Percentiles rank a stretch among this genome's conserved stretches.
These are phyloP conservation scores for Dryas octopetala DNA, from an alignment of 306 rosid genomes.

Conservation along the genomic window DNA sequence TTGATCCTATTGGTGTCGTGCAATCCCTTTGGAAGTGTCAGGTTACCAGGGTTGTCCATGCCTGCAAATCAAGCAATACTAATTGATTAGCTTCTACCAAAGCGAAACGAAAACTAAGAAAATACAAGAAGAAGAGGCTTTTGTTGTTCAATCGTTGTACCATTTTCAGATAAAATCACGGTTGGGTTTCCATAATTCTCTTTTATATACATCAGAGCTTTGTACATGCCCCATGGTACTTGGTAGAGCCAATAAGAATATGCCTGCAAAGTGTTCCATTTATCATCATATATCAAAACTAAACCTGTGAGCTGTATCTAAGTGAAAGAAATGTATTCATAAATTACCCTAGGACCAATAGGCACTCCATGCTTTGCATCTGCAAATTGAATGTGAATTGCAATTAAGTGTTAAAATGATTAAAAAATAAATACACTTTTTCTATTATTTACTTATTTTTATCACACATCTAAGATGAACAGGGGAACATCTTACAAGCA, in stretches of 20 bases:
- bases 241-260: slow-evolving; percentile 83
- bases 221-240: slow-evolving; percentile 98
- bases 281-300: not conserved
- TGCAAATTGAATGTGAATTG: slow-evolving; percentile 35
- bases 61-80: slow-evolving; percentile 40
- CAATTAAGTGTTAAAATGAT: not conserved
- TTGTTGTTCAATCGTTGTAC: slow-evolving; percentile 27
- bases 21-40: slow-evolving; percentile 52
- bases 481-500: slow-evolving; percentile 58
- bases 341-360: slow-evolving; percentile 75
- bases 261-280: slow-evolving; percentile 46
- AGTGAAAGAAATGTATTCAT: not conserved
- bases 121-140: not conserved
- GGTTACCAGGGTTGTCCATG: slow-evolving; percentile 80
- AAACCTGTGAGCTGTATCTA: not conserved
- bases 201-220: slow-evolving; percentile 64
- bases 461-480: not conserved
- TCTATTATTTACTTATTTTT: not conserved
- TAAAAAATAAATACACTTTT: not conserved
- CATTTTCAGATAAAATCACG: slow-evolving; percentile 84
- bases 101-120: not conserved
- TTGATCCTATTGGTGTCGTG: slow-evolving; percentile 75
- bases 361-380: slow-evolving; percentile 77
- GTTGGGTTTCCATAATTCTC: slow-evolving; percentile 75
- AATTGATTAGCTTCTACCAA: not conserved